Evolutionary conservation across 2,329 filamentous ascomycete species (phyloP), one percentile per base, ranked within the genome.

Genomic region (Diaporthe citri): DNA sequence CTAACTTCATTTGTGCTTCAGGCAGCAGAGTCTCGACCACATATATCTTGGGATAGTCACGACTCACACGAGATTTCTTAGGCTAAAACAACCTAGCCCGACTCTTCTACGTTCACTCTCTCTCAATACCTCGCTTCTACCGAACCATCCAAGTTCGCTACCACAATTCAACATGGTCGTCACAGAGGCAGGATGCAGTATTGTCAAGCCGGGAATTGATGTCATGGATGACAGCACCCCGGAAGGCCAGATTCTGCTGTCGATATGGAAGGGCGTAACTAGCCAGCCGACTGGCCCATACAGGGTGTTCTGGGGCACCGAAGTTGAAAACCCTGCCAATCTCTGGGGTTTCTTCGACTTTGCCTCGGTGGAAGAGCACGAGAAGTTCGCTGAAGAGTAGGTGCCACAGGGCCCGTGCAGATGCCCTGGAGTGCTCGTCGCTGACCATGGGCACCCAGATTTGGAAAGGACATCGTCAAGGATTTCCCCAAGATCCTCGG

Each of bases 291-390:
- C 77, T 0, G 79, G 78, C 10, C 79, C 80, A 3, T 76, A 74
- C 22, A 66, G 71, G 2, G 71, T 79, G 2, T 79, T 76, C 52
- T 79, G 76, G 76, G 77, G 78, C 9, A 59, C 78, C 9, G 78
- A 80, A 41, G 56, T 76, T 15, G 77, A 80, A 31, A 73, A 78
- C 17, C 77, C 79, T 5, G 74, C 70, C 31, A 76, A 75, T 7
- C 15, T 78, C 13, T 80, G 80, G 79, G 72, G 72, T 2, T 79
- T 81, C 39, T 80, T 81, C 20, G 79, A 80, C 51, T 81, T 79
- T 75, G 77, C 79, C 34, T 79, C 79, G 0, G 55, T 80, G 4
- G 79, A 79, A 41, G 75, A 79, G 41, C 80, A 81, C 52, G 36
- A 77, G 36, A 74, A 69, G 2, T 80, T 80, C 22, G 77, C 77